Base-by-base conservation (phyloP, 805 yeast species). In the Candida loeiensis region DNA sequence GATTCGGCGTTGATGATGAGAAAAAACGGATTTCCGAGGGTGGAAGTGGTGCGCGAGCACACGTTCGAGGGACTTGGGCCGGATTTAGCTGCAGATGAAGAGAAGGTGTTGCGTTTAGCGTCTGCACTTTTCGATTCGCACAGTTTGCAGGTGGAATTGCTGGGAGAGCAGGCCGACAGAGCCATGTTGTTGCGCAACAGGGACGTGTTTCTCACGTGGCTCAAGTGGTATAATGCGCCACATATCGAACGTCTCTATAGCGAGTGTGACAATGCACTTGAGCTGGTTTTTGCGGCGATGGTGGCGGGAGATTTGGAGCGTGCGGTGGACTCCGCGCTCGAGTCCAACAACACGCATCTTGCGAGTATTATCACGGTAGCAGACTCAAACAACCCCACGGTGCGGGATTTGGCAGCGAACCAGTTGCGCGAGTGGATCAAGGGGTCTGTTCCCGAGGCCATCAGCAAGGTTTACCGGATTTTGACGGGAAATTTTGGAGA, bases 391-490 rank as follows among this genome's bases (percentile, higher is more conserved):
- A 85, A 82, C 48, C 71, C 71, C 1, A 68, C 71, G 1, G 81
- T 84, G 3, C 68, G 69, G 36, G 52, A 51, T 0, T 66, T 78
- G 38, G 90, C 96, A 0, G 47, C 54, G 5, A 58, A 59, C 24
- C 96, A 89, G 59, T 59, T 91, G 17, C 61, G 65, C 2, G 76
- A 74, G 27, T 90, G 97, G 97, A 57, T 58, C 21, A 64, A 67
- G 3, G 56, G 54, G 20, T 60, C 58, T 34, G 78, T 82, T 40
- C 89, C 95, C 1, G 41, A 39, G 1, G 62, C 74, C 2, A 59
- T 86, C 15, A 54, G 77, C 12, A 77, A 80, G 48, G 69, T 87
- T 1, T 85, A 82, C 58, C 77, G 77, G 45, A 59, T 90, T 3
- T 64, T 90, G 13, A 66, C 84, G 2, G 85, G 86, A 9, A 63